Base-by-base conservation (phyloP, 495 filamentous ascomycete species). In the Penicillium antarcticum region DNA sequence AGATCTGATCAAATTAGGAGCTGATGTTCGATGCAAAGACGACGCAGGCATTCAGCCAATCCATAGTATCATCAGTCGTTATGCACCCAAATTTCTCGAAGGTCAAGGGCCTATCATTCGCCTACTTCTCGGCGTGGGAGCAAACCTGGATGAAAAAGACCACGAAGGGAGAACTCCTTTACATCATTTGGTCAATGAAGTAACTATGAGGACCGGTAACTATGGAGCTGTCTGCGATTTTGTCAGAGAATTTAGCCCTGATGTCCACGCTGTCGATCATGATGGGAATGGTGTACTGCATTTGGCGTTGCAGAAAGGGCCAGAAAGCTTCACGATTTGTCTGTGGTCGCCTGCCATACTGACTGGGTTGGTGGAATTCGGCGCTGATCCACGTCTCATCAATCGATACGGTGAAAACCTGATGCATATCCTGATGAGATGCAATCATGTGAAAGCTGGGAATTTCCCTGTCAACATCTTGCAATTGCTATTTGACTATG, bases 281-380 rank as follows among this genome's bases (percentile, higher is more conserved):
- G 45, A 48, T 29, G 34, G 34, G 9, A 48, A 48, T 23, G 35
- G 45, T 18, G 35, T 38, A 4, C 23, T 48, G 6, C 35, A 48
- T 31, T 38, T 48, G n/a, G 13, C 24, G 37, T 17, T 48, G 4
- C 21, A 29, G 21, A 35, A 33, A 16, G 35, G n/a, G 21, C 45
- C 19, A 26, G 17, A 1, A 19, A 17, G 9, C 14, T 48, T 2
- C 14, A 10, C 33, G 45, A 37, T 2, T 5, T 3, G 21, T 23
- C 21, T 23, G 6, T 23, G 21, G 21, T 2, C 21, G 6, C 21
- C 21, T 23, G 21, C 21, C 1, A 23, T 23, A 2, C 2, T 23
- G 26, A 29, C 8, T 8, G 26, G 26, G 10, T 13, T 39, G 35
- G 19, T 48, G 16, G 13, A 29, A 5, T 17, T 48, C 8, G 45